Base-by-base conservation (phyloP, 306 rosid species). In the Begonia masoniana region DNA sequence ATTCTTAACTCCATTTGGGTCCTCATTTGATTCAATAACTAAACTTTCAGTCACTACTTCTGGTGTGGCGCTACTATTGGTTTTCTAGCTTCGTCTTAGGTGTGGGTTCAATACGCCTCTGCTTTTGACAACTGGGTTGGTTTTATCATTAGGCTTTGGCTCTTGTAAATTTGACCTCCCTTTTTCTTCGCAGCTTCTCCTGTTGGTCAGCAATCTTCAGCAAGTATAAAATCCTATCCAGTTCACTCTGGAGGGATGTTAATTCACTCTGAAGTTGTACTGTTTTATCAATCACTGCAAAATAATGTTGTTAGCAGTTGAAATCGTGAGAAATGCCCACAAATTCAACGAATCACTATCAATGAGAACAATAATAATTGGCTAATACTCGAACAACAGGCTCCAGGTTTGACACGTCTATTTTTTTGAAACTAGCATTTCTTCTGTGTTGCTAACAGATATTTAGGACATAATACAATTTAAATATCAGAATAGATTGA, bases 121-220 rank as follows among this genome's bases (percentile, higher is more conserved):
- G 81, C 66, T 66, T 71, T 69, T 71, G 55, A 57, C 56, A 50
- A 78, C 43, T 13, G 66, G 23, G 15, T 75, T 69, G 55, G 65
- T 63, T 61, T 65, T 78, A 51, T 70, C 49, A 24, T 62, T 69
- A 61, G 78, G 62, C 64, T 69, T 78, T 56, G 72, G 66, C 56
- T 77, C 92, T 41, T 54, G 74, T 59, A 54, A 39, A 64, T 73
- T 72, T 67, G 81, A 55, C n/a, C n/a, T 67, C 71, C 88, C 78
- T 96, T 81, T 77, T 75, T 91, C 81, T 71, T 83, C 41, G 85
- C 74, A 53, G 88, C 85, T 67, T 91, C 96, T 52, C 94, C 96
- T 0, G 85, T 67, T 55, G 97, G 66, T 91, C 97, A 57, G 97
- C 97, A 69, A 91, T 78, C 83, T 77, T 85, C 80, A 91, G 60